These are phyloP conservation scores for Umbelopsis isabellina DNA, from an alignment of 192 early-diverging fungal species.

Conservation along the genomic window DNA sequence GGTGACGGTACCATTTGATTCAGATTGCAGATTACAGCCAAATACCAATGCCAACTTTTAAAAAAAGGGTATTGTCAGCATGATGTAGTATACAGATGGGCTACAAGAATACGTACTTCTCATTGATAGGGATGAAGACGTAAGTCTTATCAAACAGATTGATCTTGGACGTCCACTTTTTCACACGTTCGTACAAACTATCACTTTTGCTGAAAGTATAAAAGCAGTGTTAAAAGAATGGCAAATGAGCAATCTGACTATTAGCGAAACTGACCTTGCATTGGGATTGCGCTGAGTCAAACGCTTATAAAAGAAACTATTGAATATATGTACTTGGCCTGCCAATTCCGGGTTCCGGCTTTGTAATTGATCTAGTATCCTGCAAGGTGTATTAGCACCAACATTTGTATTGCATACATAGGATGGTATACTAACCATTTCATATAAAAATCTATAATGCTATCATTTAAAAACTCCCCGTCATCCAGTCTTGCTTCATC, in stretches of 20 bases:
- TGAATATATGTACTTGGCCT: constrained; percentile 76
- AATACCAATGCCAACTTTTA: constrained; percentile 89
- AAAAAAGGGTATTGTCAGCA: not conserved
- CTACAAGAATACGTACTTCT: constrained; percentile 60
- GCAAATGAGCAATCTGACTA: no score
- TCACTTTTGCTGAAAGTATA: constrained; percentile 36
- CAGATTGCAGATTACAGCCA: constrained; percentile 79
- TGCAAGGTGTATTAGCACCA: not conserved
- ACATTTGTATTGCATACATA: no score
- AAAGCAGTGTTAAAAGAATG: not conserved
- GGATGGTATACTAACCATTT: constrained; percentile 47
- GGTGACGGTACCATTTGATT: constrained; percentile 32
- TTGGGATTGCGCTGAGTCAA: constrained; percentile 46
- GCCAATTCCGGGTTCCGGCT: constrained; percentile 45
- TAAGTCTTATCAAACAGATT: constrained; percentile 78
- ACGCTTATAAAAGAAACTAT: constrained; percentile 83
- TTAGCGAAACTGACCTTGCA: not conserved
- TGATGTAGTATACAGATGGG: not conserved
- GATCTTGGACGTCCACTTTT: constrained; percentile 77
- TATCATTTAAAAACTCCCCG: constrained; percentile 89
- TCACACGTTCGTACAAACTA: constrained; percentile 64
- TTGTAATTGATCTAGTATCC: constrained; percentile 27
- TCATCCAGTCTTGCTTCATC: constrained; percentile 68
- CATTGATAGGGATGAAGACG: constrained; percentile 87
- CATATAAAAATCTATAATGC: constrained; percentile 85